Conservation (phyloP, 2,329 filamentous ascomycete genomes). For the Claviceps maximensis region DNA sequence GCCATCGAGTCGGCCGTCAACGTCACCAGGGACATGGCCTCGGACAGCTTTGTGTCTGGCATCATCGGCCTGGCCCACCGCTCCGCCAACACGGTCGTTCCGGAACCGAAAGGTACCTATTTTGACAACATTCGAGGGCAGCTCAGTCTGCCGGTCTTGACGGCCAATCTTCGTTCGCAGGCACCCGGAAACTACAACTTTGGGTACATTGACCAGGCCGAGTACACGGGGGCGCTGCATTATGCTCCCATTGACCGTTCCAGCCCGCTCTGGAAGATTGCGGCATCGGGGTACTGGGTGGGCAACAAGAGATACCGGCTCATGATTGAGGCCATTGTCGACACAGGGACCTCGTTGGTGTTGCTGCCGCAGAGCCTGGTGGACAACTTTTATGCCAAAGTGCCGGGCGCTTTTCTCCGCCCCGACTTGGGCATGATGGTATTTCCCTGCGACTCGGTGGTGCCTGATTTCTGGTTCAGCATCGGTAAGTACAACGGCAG, state of each 20-base stretch:
- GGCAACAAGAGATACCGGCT: slow-evolving; percentile 19
- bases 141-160: slow-evolving; percentile 22
- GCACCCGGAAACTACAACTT: slow-evolving; percentile 26
- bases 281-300: slow-evolving; percentile 39
- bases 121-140: slow-evolving; percentile 21
- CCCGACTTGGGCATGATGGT: slow-evolving; percentile 38
- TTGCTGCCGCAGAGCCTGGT: slow-evolving; percentile 42
- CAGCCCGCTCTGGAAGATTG: slow-evolving; percentile 51
- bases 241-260: slow-evolving; percentile 38
- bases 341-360: slow-evolving; percentile 58
- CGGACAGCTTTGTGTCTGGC: slow-evolving; percentile 21
- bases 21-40: slow-evolving; percentile 34
- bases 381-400: slow-evolving; percentile 44
- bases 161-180: slow-evolving; percentile 20
- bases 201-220: slow-evolving; percentile 37
- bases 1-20: slow-evolving; percentile 51
- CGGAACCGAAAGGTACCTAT: slow-evolving; percentile 19
- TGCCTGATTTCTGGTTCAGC: slow-evolving; percentile 31
- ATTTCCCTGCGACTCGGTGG: slow-evolving; percentile 38
- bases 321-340: slow-evolving; percentile 40
- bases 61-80: slow-evolving; percentile 23
- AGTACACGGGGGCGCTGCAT: slow-evolving; percentile 44
- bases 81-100: slow-evolving; percentile 20
- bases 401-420: slow-evolving; percentile 36
- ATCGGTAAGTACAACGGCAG: slow-evolving; percentile 21